A percentile compares a stretch with the other conserved stretches of the same genome.
Evolutionary conservation across 2,329 filamentous ascomycete genomes (phyloP).

Genomic region (Diaporthe vexans): DNA sequence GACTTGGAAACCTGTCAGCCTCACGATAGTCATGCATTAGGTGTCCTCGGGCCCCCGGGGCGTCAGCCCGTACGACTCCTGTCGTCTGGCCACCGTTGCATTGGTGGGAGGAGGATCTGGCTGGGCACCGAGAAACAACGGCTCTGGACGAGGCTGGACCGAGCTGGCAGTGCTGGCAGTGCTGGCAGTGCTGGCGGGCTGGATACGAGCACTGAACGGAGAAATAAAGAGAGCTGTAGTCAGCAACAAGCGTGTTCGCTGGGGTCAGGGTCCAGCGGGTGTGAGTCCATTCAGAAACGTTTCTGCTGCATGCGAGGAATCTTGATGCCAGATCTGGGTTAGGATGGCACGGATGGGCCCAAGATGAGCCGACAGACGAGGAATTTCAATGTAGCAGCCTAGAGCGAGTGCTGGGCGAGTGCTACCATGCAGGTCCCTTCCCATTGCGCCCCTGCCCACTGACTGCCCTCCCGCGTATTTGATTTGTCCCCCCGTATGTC

Average conservation of each 20-base stretch:
- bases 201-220: neutral
- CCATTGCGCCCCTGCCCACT: neutral
- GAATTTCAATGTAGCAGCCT: neutral
- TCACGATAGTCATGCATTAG: neutral
- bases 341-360: conserved; percentile 4
- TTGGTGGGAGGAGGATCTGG: neutral
- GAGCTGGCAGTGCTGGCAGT: neutral
- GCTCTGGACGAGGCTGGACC: neutral
- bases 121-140: neutral
- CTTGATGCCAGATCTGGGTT: conserved; percentile 29
- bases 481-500: neutral
- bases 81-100: neutral
- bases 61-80: neutral
- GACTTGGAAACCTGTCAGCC: neutral
- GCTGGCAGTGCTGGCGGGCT: neutral
- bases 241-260: conserved; percentile 8
- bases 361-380: conserved; percentile 2
- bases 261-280: conserved; percentile 10
- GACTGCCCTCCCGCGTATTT: neutral
- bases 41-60: neutral
- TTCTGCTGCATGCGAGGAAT: conserved; percentile 24
- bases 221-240: neutral
- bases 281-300: conserved; percentile 22
- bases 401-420: conserved; percentile 11
- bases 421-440: neutral